These are phyloP conservation scores for Mycena galopus DNA, from an alignment of 768 basidiomycete species.

Conservation along the genomic window DNA sequence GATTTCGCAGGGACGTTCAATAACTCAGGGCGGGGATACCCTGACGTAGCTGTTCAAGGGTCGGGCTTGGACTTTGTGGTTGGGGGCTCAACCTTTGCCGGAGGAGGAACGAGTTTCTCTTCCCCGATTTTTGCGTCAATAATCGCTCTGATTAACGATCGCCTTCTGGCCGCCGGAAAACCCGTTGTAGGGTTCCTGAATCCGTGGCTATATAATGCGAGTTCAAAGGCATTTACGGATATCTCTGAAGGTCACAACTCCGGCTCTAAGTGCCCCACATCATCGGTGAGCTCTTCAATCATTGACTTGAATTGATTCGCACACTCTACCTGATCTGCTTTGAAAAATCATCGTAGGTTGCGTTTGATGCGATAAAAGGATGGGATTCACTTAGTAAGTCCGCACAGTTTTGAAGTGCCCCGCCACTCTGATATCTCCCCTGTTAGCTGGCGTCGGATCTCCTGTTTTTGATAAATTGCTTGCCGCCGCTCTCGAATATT, in stretches of 20 bases:
- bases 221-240: constrained; percentile 4
- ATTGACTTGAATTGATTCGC: neutral
- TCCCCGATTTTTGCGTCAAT: constrained; percentile 60
- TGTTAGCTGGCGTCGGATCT: constrained; percentile 11
- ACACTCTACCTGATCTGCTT: constrained; percentile 12
- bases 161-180: constrained; percentile 46
- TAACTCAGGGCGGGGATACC: constrained; percentile 35
- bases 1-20: constrained; percentile 17
- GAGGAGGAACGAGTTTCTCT: constrained; percentile 58
- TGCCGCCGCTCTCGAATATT: constrained; percentile 11
- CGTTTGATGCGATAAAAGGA: constrained; percentile 13
- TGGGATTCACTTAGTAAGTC: constrained; percentile 15
- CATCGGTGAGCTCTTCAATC: constrained; percentile 12
- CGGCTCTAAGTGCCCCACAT: neutral
- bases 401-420: constrained; percentile 7
- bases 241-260: constrained; percentile 18
- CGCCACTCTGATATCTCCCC: constrained; percentile 8
- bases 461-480: constrained; percentile 16
- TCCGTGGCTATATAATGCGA: neutral
- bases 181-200: constrained; percentile 27
- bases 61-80: neutral
- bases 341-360: constrained; percentile 8
- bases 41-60: constrained; percentile 33
- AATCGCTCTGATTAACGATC: constrained; percentile 59
- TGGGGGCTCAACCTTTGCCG: neutral